Evolutionary conservation across 345 rosid genomes (phyloP).

Genomic region (Pugionium cornutum): DNA sequence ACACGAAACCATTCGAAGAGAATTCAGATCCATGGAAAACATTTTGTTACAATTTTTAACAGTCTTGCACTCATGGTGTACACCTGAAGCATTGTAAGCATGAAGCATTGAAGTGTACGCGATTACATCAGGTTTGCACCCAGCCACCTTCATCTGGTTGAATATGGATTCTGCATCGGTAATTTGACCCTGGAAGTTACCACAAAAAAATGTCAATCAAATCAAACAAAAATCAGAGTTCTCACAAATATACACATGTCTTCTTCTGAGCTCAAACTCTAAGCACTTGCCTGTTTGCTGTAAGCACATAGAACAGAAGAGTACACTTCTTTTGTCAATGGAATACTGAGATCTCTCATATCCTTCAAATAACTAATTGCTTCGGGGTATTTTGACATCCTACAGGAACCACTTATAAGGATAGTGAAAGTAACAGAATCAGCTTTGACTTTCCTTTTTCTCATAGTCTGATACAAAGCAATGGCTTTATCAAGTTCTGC

Average conservation of each 20-base stretch:
- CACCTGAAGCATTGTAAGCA: slow-evolving; percentile 71
- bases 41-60: slow-evolving; percentile 19
- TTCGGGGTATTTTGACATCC: slow-evolving; percentile 67
- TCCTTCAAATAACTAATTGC: slow-evolving; percentile 72
- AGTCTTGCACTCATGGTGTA: slow-evolving; percentile 4
- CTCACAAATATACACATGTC: neutral
- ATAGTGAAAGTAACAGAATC: slow-evolving; percentile 82
- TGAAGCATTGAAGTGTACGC: slow-evolving; percentile 81
- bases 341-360: slow-evolving; percentile 59
- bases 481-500: slow-evolving; percentile 76
- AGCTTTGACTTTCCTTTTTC: slow-evolving; percentile 57
- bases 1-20: slow-evolving; percentile 30
- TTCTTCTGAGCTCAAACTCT: slow-evolving; percentile 26
- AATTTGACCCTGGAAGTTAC: slow-evolving; percentile 56
- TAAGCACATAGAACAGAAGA: slow-evolving; percentile 69
- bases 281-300: slow-evolving; percentile 73
- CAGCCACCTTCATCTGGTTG: slow-evolving; percentile 65
- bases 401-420: slow-evolving; percentile 73
- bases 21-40: slow-evolving; percentile 26
- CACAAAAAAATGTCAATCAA: slow-evolving; percentile 7
- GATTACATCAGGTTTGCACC: slow-evolving; percentile 73
- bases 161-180: slow-evolving; percentile 80
- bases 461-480: slow-evolving; percentile 70
- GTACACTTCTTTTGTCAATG: slow-evolving; percentile 77
- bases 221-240: slow-evolving; percentile 4